A percentile compares a stretch with the other conserved stretches of the same genome.
These are phyloP conservation scores for Lipomyces yamanashiensis DNA, from an alignment of 805 yeast species.

Conservation along the genomic window DNA sequence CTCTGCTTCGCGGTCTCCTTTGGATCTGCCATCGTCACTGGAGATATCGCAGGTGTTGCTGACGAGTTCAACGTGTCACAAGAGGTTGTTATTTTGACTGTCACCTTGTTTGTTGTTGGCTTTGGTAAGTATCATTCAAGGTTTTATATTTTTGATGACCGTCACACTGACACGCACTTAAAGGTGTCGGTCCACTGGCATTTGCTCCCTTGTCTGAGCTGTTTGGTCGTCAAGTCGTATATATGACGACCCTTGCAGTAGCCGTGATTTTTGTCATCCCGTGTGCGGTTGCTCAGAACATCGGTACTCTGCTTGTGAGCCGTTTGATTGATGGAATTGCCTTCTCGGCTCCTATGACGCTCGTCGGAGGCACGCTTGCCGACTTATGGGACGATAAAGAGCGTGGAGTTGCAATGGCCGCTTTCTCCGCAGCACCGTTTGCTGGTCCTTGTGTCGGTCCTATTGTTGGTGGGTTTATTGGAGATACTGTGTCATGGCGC, in stretches of 20 bases:
- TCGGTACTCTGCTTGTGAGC: slow-evolving; percentile 66
- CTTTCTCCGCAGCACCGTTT: slow-evolving; percentile 66
- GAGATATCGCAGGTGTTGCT: slow-evolving; percentile 60
- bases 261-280: slow-evolving; percentile 57
- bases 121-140: slow-evolving; percentile 49
- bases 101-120: slow-evolving; percentile 62
- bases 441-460: slow-evolving; percentile 68
- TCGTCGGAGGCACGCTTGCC: slow-evolving; percentile 77
- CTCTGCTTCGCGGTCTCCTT: slow-evolving; percentile 66
- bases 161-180: slow-evolving; percentile 58
- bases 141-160: too few species aligned
- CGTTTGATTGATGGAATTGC: slow-evolving; percentile 73
- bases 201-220: slow-evolving; percentile 65
- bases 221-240: slow-evolving; percentile 60
- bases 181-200: slow-evolving; percentile 57
- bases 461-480: slow-evolving; percentile 61
- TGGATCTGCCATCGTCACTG: slow-evolving; percentile 70
- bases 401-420: slow-evolving; percentile 71
- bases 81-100: slow-evolving; percentile 64
- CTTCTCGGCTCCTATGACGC: slow-evolving; percentile 74
- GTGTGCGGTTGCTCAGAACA: slow-evolving; percentile 61
- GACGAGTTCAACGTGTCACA: slow-evolving; percentile 55
- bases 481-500: slow-evolving; percentile 65
- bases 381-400: slow-evolving; percentile 67
- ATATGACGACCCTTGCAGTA: slow-evolving; percentile 53